Evolutionary conservation across 805 yeast genomes (phyloP), one percentile per base, ranked within the genome.

Genomic region (Scheffersomyces coipomensis): DNA sequence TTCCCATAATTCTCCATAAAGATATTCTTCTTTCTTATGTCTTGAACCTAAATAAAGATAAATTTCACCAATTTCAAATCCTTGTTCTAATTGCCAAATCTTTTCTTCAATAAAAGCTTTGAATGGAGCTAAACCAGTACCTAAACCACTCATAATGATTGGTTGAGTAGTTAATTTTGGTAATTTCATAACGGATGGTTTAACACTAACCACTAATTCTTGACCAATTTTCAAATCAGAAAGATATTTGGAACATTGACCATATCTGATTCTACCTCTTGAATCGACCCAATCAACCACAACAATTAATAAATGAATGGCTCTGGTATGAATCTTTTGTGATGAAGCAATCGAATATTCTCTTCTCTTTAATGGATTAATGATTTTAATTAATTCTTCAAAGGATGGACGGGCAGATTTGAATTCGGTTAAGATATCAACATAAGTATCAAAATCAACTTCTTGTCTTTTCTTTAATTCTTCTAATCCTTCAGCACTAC

Each of bases 101-200:
- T 89, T 89, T 68, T 91, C 97, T 66, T 91, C 98, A 41, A 91
- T 78, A 58, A 91, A 89, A 0, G 98, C 98, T 75, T 91, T 91
- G 83, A 91, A 91, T 37, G 98, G 98, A 21, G 98, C 98, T 55
- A 91, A 78, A 49, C 98, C 98, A 38, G 98, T 91, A 68, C 98
- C 98, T 51, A 91, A 75, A 53, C 98, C 98, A 52, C 96, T 84
- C 98, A 91, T 91, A 48, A 91, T 83, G 52, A 91, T 84, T 17
- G 98, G 97, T 60, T 88, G 91, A 34, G 81, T 79, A 8, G 96
- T 77, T 47, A 79, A 73, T 53, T 90, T 85, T 45, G 98, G 98
- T 47, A 91, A 73, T 67, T 90, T 91, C 97, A 91, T 90, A 33
- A 91, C 97, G 8, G 97, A 88, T 22, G 97, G 96, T 68, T 91